Base-by-base conservation (phyloP, 768 basidiomycete species). In the Tricholoma flavovirens region DNA sequence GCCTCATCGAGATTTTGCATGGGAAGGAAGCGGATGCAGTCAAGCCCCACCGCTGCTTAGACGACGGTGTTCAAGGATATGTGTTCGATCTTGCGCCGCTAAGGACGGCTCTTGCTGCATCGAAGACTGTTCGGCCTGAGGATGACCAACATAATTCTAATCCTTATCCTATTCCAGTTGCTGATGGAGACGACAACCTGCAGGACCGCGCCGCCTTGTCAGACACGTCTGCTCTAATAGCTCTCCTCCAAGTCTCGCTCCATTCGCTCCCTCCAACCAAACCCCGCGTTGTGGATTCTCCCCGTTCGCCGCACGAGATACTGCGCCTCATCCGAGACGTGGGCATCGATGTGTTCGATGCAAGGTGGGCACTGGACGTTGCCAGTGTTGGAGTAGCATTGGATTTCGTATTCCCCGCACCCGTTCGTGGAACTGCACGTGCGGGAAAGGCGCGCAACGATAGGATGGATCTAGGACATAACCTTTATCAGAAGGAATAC, bases 301-400 rank as follows among this genome's bases (percentile, higher is more conserved):
- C 76, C 0, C 60, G 64, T 3, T 83, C 84, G 0, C 93, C 92
- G 1, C 93, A 93, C 56, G 87, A 90, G 53, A 81, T 92, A 12
- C 82, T 94, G 3, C 70, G 69, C 8, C 77, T 92, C 24, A 76
- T 93, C 29, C 69, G 71, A 1, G 73, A 80, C 42, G 74, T 86
- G 2, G 92, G 93, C 0, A 64, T 90, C 14, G 92, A 95, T 64
- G 59, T 93, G 0, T 86, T 93, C 57, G 90, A 93, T 62, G 78
- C 81, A 0, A 74, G 75, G 7, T 94, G 88, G 85, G 89, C 83
- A 0, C 81, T 85, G 57, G 69, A 73, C 3, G 83, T 86, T 0
- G 88, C 88, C 1, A 77, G 83, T 51, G 60, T 82, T 2, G 93
- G 93, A 11, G 71, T 93, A 14, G 89, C 86, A 0, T 73, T 95